phyloP scores from a whole-genome alignment of 805 yeast genomes.

The Schwanniomyces vanrijiae region DNA sequence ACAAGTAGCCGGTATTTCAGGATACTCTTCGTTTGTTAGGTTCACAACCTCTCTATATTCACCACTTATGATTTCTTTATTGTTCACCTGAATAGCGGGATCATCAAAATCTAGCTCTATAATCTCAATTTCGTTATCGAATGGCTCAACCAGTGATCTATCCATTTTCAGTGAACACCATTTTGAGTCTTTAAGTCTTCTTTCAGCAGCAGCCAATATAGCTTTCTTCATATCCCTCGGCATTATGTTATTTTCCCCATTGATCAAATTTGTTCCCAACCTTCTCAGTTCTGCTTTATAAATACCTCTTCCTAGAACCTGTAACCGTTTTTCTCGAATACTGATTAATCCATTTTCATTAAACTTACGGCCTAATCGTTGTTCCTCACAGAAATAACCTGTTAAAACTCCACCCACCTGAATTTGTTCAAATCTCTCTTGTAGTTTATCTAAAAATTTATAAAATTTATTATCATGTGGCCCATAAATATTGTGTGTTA shows the following conservation, averaged over 20 bases:
- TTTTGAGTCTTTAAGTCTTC: slow-evolving; percentile 53
- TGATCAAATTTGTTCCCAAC: slow-evolving; percentile 16
- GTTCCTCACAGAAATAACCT: slow-evolving; percentile 51
- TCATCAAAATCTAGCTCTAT: slow-evolving; percentile 20
- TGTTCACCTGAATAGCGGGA: neutral
- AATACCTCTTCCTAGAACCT: slow-evolving; percentile 38
- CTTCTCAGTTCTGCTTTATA: slow-evolving; percentile 41
- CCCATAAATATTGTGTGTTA: slow-evolving; percentile 77
- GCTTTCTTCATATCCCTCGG: slow-evolving; percentile 36
- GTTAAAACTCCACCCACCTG: slow-evolving; percentile 39
- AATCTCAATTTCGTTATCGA: slow-evolving; percentile 45
- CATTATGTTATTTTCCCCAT: slow-evolving; percentile 2
- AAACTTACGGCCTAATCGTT: slow-evolving; percentile 40
- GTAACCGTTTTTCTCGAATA: slow-evolving; percentile 39
- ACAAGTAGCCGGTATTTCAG: slow-evolving; percentile 1
- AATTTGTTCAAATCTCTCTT: slow-evolving; percentile 46
- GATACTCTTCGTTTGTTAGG: slow-evolving; percentile 13
- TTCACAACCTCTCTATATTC: slow-evolving; percentile 13
- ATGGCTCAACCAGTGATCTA: slow-evolving; percentile 35
- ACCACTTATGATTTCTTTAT: neutral
- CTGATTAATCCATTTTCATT: slow-evolving; percentile 14
- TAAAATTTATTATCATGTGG: slow-evolving; percentile 80
- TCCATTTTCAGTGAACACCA: slow-evolving; percentile 38
- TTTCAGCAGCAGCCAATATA: slow-evolving; percentile 61
- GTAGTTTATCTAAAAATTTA: slow-evolving; percentile 59